These are phyloP conservation scores for Phytophthora pisi DNA, from an alignment of 352 stramenopile species.

Conservation along the genomic window DNA sequence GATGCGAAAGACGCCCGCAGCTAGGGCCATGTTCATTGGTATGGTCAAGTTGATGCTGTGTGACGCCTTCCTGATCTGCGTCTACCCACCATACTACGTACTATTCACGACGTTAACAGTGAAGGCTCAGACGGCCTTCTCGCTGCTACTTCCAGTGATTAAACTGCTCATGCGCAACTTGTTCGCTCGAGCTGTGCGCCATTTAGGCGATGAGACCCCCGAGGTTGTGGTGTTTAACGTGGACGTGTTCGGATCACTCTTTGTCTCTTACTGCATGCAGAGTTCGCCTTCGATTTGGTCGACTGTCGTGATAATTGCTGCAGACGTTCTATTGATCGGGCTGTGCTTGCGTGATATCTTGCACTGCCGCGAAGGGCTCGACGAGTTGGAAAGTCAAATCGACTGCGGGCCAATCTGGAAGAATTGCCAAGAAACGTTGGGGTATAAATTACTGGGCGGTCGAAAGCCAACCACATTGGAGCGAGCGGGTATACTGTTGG, in stretches of 20 bases:
- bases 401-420: background rate
- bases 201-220: background rate
- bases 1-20: background rate
- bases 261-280: slow-evolving; percentile 1
- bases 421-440: background rate
- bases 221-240: background rate
- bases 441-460: background rate
- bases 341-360: background rate
- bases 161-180: background rate
- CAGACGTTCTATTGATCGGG: background rate
- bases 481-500: background rate
- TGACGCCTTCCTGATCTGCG: background rate
- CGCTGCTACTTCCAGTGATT: background rate
- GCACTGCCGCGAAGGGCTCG: background rate
- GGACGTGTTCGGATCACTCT: background rate
- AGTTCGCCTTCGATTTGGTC: background rate
- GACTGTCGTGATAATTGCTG: background rate
- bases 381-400: background rate
- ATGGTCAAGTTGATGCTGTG: background rate
- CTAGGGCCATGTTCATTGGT: background rate
- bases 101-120: background rate
- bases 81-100: background rate
- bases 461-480: background rate
- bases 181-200: background rate
- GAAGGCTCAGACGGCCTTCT: background rate